phyloP scores from a whole-genome alignment of 1,284 basidiomycete genomes.

The Malassezia pachydermatis region DNA sequence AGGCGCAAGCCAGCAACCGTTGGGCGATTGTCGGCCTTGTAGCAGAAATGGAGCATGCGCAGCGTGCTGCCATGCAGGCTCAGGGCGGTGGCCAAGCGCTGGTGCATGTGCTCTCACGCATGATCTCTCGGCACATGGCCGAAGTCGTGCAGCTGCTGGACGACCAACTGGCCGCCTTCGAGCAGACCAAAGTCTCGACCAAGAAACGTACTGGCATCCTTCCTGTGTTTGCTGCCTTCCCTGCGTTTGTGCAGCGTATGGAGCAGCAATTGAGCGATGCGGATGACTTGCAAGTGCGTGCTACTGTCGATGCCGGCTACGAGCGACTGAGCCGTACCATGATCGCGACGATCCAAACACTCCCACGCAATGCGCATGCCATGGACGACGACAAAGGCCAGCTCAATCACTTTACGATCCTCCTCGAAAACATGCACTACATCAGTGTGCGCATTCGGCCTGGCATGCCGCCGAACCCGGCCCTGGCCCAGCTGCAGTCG shows the following conservation, averaged over 20 bases:
- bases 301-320: slow-evolving; percentile 69
- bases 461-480: slow-evolving; percentile 51
- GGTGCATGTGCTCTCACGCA: slow-evolving; percentile 58
- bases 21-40: slow-evolving; percentile 80
- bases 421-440: slow-evolving; percentile 94
- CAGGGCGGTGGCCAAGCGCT: background rate
- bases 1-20: slow-evolving; percentile 3
- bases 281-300: slow-evolving; percentile 63
- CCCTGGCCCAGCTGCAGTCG: slow-evolving; percentile 66
- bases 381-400: slow-evolving; percentile 69
- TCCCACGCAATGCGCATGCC: slow-evolving; percentile 72
- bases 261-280: slow-evolving; percentile 71
- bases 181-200: slow-evolving; percentile 76
- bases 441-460: slow-evolving; percentile 65
- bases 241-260: slow-evolving; percentile 70
- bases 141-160: slow-evolving; percentile 35
- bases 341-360: slow-evolving; percentile 84
- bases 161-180: slow-evolving; percentile 67
- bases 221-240: slow-evolving; percentile 87
- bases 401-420: slow-evolving; percentile 86
- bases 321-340: slow-evolving; percentile 76
- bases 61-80: slow-evolving; percentile 56
- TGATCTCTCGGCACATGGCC: slow-evolving; percentile 53
- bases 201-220: slow-evolving; percentile 86
- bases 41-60: slow-evolving; percentile 66